Conservation (phyloP, 1,284 basidiomycete species). For the Trichosporon sp. region DNA sequence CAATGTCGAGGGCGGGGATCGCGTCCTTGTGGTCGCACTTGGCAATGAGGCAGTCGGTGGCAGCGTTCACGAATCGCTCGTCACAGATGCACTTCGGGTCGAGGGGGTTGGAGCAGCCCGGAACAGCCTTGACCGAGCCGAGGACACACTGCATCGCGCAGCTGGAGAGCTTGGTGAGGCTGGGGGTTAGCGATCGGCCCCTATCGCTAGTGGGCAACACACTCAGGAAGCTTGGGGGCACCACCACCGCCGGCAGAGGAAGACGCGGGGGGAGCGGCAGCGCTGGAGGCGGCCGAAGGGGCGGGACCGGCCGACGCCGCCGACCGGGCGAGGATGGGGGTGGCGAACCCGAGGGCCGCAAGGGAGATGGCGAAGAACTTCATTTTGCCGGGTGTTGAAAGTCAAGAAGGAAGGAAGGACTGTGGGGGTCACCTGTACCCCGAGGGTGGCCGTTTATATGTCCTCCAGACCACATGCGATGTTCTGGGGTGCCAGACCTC, state of each 20-base stretch:
- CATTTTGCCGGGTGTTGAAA: background rate
- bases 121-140: background rate
- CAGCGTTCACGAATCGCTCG: background rate
- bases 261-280: background rate
- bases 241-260: background rate
- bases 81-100: constrained; percentile 25
- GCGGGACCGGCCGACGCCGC: background rate
- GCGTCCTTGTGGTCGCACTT: constrained; percentile 18
- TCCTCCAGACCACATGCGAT: background rate
- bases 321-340: background rate
- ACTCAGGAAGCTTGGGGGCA: background rate
- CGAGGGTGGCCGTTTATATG: background rate
- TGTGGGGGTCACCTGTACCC: background rate
- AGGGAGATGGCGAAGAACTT: constrained; percentile 18
- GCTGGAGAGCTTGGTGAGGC: constrained; percentile 16
- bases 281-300: background rate
- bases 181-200: background rate
- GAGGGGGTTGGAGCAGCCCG: constrained; percentile 21
- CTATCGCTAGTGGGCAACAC: background rate
- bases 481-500: background rate
- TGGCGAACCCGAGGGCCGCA: background rate
- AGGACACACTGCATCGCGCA: constrained; percentile 16
- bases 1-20: constrained; percentile 11
- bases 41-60: background rate
- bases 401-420: background rate